Evolutionary conservation across 176 grass and related monocot genomes (phyloP), one percentile per base, ranked within the genome.

Genomic region (Neostapfia colusana): DNA sequence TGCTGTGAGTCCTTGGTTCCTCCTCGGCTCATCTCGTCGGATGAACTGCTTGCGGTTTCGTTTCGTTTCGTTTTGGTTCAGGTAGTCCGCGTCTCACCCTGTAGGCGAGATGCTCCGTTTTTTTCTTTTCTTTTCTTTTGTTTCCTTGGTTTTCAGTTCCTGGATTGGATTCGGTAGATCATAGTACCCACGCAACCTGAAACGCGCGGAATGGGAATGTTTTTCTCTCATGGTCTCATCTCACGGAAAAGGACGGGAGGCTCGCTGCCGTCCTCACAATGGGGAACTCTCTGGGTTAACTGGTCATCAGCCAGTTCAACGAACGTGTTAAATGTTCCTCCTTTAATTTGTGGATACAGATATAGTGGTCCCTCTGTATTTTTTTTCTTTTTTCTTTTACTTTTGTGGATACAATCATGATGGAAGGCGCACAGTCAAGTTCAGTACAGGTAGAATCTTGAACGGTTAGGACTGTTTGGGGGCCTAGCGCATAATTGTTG

Each of bases 401-500:
- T n/a, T n/a, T n/a, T n/a, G n/a, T n/a, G n/a, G n/a, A n/a, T n/a
- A n/a, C n/a, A n/a, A n/a, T n/a, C n/a, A n/a, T n/a, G n/a, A n/a
- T n/a, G n/a, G n/a, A n/a, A n/a, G n/a, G n/a, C n/a, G n/a, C n/a
- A n/a, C n/a, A n/a, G n/a, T 66, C 79, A 77, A 55, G 24, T 77
- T 50, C 27, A 54, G 50, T 25, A 56, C 13, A 49, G 31, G 43
- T 42, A 73, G 18, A 23, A 62, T 37, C 67, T 56, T 25, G 18
- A 63, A 75, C 50, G 41, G 15, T 69, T 63, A 1, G 10, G 18
- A 60, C 2, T 37, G 9, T 28, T 70, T 34, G 10, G 42, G 23
- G 65, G 63, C 31, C 31, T 70, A 6, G 26, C 34, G 15, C 42
- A 83, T 88, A 69, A 79, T 74, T 88, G 75, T 23, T 61, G 26